phyloP scores from a whole-genome alignment of 192 early-diverging fungal genomes.

The Backusella morwellensis region DNA sequence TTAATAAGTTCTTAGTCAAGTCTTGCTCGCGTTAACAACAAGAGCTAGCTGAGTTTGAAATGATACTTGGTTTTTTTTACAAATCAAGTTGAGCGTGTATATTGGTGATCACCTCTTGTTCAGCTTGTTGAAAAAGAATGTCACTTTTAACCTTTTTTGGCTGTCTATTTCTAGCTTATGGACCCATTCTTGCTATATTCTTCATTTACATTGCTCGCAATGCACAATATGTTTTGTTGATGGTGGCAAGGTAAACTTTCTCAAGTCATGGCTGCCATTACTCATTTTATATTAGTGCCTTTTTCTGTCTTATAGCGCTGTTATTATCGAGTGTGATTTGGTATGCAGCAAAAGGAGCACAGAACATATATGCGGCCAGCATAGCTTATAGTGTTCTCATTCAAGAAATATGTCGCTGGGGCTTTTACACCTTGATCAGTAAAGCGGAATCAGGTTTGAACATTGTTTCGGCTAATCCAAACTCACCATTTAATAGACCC shows the following conservation, averaged over 20 bases:
- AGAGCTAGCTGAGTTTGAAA: too few species aligned
- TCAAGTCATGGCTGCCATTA: not conserved
- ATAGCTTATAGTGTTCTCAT: conserved; percentile 60
- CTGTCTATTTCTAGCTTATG: conserved; percentile 69
- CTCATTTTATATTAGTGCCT: conserved; percentile 52
- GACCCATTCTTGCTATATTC: conserved; percentile 70
- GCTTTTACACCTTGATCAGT: conserved; percentile 56
- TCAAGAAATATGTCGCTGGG: conserved; percentile 70
- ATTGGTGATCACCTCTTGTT: too few species aligned
- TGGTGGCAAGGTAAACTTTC: conserved; percentile 63
- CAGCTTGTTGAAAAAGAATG: conserved; percentile 37
- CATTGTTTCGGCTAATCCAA: conserved; percentile 58
- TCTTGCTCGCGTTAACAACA: too few species aligned
- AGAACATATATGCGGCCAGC: conserved; percentile 40
- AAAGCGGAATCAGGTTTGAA: conserved; percentile 67
- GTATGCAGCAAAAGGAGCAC: conserved; percentile 49
- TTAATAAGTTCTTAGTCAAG: too few species aligned
- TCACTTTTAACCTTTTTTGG: conserved; percentile 72
- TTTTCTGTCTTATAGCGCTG: conserved; percentile 79
- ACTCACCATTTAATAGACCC: conserved; percentile 61
- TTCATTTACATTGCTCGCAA: conserved; percentile 64
- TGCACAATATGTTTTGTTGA: conserved; percentile 69
- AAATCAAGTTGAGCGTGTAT: too few species aligned
- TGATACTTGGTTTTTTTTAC: too few species aligned
- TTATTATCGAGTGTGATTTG: conserved; percentile 72